Conservation (phyloP, 2,329 filamentous ascomycete species). For the Penicillium sp. region DNA sequence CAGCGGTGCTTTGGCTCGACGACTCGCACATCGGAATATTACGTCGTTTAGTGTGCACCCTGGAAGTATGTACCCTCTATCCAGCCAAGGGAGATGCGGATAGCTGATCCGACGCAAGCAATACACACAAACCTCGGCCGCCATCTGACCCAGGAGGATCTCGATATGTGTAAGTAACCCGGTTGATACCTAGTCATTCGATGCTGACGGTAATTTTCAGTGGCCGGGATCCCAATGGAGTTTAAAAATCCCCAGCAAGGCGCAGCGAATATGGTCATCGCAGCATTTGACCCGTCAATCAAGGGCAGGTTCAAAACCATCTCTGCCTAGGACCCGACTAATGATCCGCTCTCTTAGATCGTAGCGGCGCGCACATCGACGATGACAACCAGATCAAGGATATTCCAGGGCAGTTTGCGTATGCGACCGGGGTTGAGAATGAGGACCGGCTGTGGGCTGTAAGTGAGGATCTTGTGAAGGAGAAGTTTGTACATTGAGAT, state of each 20-base stretch:
- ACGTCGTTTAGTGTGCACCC: conserved; percentile 11
- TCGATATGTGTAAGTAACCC: neutral
- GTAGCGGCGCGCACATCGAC: conserved; percentile 3
- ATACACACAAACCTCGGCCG: conserved; percentile 6
- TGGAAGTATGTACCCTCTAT: neutral
- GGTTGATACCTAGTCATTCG: neutral
- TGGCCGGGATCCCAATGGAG: neutral
- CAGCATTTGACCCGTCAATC: conserved; percentile 1
- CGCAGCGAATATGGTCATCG: neutral
- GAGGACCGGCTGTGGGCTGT: conserved; percentile 11
- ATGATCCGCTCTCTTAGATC: neutral
- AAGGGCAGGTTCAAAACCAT: neutral
- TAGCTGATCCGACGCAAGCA: neutral
- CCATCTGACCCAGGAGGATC: conserved; percentile 4
- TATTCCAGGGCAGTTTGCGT: neutral
- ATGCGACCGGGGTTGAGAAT: neutral
- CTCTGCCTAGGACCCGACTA: neutral
- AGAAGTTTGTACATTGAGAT: neutral
- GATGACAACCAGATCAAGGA: conserved; percentile 5
- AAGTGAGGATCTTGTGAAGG: conserved; percentile 7
- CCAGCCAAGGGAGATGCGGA: neutral
- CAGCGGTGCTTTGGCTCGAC: conserved; percentile 2
- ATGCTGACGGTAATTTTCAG: neutral
- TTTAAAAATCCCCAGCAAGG: neutral
- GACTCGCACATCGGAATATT: neutral